A percentile compares a stretch with the other conserved stretches of the same genome.
These are phyloP conservation scores for Pinus taeda DNA, from an alignment of 75 land plant genomes.

Conservation along the genomic window DNA sequence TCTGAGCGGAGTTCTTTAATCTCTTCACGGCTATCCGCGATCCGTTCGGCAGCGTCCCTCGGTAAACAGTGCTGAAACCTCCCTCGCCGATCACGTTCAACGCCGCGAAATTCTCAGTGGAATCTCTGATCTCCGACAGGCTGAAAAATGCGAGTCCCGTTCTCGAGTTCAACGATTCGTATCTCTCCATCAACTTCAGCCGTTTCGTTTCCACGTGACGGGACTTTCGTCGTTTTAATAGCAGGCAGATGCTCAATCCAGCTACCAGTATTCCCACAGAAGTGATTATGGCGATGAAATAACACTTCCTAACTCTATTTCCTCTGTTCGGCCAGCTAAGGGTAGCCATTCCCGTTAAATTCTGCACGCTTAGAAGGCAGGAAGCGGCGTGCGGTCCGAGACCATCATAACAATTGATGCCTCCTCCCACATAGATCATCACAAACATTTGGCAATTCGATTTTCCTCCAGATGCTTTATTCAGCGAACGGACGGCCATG, in stretches of 20 bases:
- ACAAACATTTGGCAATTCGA: background rate
- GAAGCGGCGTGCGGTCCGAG: background rate
- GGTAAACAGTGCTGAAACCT: constrained; percentile 41
- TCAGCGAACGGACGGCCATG: background rate
- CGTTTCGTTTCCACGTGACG: background rate
- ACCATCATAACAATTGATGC: constrained; percentile 4
- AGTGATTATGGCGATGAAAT: background rate
- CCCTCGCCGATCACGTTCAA: constrained; percentile 42
- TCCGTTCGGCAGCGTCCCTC: constrained; percentile 26
- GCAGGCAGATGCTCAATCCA: background rate
- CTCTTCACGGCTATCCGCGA: constrained; percentile 29
- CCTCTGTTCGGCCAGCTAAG: background rate
- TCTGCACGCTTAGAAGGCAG: background rate
- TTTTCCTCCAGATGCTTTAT: background rate
- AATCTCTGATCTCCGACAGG: constrained; percentile 31
- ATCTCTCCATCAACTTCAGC: background rate
- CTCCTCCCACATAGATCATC: background rate
- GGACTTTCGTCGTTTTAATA: background rate
- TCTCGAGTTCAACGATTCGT: background rate
- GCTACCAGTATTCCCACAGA: background rate
- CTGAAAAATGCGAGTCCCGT: constrained; percentile 7
- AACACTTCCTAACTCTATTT: background rate
- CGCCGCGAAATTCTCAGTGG: constrained; percentile 24
- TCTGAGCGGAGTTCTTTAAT: constrained; percentile 11
- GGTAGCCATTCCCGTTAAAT: background rate